Evolutionary conservation across 148 eudicot genomes (phyloP).

Genomic region (Fagopyrum esculentum): DNA sequence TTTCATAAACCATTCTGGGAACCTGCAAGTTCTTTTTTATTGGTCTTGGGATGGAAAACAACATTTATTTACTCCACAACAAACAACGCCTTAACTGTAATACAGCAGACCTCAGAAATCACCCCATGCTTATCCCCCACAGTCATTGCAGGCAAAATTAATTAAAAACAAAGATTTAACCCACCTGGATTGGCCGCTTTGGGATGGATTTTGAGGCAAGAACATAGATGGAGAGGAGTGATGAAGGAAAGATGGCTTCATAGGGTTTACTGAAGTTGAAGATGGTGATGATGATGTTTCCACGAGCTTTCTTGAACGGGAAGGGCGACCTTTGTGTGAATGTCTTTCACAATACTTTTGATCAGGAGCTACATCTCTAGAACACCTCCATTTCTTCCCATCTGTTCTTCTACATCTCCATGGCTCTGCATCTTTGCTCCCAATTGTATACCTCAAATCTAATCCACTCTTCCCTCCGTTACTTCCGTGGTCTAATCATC

Average conservation of each 20-base stretch:
- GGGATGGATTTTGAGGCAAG: constrained; percentile 8
- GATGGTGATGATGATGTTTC: constrained; percentile 28
- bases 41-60: too few relatives aligned
- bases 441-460: constrained; percentile 32
- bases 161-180: background rate
- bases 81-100: constrained; percentile 5
- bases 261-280: background rate
- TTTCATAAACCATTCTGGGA: constrained; percentile 55
- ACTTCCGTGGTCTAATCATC: constrained; percentile 2
- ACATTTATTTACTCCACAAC: constrained; percentile 8
- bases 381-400: constrained; percentile 84
- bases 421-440: constrained; percentile 56
- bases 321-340: constrained; percentile 53
- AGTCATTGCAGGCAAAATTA: background rate
- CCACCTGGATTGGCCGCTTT: constrained; percentile 16
- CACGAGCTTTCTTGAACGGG: constrained; percentile 99
- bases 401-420: constrained; percentile 88
- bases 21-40: constrained; percentile 23
- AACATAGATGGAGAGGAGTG: background rate
- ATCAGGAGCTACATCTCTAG: constrained; percentile 75
- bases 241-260: constrained; percentile 4
- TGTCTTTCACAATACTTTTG: constrained; percentile 87
- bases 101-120: background rate
- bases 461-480: constrained; percentile 19
- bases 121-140: background rate